Base-by-base conservation (phyloP, 805 yeast genomes). In the Wickerhamiella cacticola region DNA sequence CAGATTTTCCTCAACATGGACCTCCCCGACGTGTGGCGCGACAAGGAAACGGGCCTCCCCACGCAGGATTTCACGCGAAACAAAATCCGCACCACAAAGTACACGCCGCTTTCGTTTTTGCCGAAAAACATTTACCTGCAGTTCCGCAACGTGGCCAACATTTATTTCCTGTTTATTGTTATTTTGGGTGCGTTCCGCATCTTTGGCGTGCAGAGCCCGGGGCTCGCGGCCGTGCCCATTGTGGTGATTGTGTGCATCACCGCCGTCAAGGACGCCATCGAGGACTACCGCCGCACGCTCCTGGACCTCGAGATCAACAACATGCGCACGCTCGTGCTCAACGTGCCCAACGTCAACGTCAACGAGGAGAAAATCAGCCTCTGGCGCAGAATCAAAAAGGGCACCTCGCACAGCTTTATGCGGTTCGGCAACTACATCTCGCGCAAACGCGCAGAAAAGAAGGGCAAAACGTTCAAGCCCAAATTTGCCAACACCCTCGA, bases 1-100 rank as follows among this genome's bases (percentile, higher is more conserved):
- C 59, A 63, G 23, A 64, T 78, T 24, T 77, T 63, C 55, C 74
- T 73, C 53, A 76, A 77, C 57, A 60, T 68, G 50, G 69, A 67
- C 6, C 61, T 77, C 35, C 81, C 82, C 1, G 62, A 59, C 5
- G 60, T 66, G 18, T 66, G 67, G 63, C 53, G 55, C 5, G 68
- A 72, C 49, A 87, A 92, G 1, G 75, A 71, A 19, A 72, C 78
- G 1, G 80, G 81, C 12, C 71, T 74, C 31, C 83, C 89, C 1
- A 59, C 58, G 16, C 69, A 71, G 0, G 61, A 64, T n/a, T 89
- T 82, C 60, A 78, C 94, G 9, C 74, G 96, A 58, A 89, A 89
- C 69, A 88, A 92, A 63, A 85, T 92, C 56, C 78, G 96, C 68
- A 87, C 97, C 0, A 86, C 98, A 2, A 89, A 86, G 67, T 89